Evolutionary conservation across 2,329 filamentous ascomycete genomes (phyloP).

Genomic region (Neopestalotiopsis rosae): DNA sequence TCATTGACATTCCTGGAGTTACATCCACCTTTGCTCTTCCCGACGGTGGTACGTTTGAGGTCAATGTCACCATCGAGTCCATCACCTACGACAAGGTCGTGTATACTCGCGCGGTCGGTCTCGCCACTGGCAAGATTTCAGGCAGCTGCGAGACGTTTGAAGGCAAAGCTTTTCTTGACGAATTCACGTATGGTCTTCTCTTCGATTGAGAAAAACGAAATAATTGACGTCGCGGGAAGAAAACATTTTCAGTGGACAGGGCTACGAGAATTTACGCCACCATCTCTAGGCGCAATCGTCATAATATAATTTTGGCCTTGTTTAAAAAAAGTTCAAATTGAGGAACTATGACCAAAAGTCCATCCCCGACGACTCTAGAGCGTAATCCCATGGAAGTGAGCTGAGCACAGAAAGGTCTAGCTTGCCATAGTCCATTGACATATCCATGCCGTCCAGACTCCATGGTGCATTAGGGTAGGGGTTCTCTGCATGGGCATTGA

Average conservation of each 20-base stretch:
- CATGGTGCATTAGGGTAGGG: background rate
- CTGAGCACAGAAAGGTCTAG: background rate
- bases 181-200: background rate
- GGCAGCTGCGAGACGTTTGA: no score
- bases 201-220: no score
- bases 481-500: background rate
- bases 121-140: background rate
- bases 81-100: background rate
- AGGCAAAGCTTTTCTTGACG: background rate
- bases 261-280: no score
- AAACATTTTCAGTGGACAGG: no score
- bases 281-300: no score
- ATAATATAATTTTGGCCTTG: background rate
- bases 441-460: background rate
- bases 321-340: background rate
- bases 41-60: background rate
- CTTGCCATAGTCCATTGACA: background rate
- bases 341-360: background rate
- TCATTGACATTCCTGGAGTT: background rate
- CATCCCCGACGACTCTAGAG: background rate
- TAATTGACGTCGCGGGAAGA: no score
- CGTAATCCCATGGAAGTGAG: background rate
- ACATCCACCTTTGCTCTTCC: background rate
- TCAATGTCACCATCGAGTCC: background rate
- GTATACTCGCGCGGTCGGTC: background rate